phyloP scores from a whole-genome alignment of 1,284 basidiomycete species.

The Heterobasidion annosum region DNA sequence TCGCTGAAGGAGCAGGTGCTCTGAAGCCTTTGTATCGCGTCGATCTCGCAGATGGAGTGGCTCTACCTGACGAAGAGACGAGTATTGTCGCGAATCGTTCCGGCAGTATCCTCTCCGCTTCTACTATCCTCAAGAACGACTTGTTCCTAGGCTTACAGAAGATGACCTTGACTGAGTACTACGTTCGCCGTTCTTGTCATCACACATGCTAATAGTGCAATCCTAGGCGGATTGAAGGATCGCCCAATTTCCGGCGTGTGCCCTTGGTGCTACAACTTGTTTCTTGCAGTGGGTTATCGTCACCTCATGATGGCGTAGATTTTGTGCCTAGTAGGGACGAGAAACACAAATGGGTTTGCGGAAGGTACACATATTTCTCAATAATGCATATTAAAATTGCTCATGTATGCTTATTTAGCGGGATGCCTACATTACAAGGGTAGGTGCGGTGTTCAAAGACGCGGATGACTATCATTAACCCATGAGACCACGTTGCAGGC shows the following conservation, averaged over 20 bases:
- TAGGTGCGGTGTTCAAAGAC: constrained; percentile 23
- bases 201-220: background rate
- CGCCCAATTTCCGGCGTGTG: constrained; percentile 84
- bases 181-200: constrained; percentile 6
- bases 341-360: constrained; percentile 71
- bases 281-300: constrained; percentile 18
- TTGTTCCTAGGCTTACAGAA: constrained; percentile 95
- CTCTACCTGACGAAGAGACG: constrained; percentile 83
- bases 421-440: constrained; percentile 87
- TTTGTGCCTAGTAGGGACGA: constrained; percentile 26
- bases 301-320: constrained; percentile 23
- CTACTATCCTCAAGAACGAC: constrained; percentile 95
- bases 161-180: constrained; percentile 87
- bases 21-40: constrained; percentile 81
- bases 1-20: constrained; percentile 70
- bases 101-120: constrained; percentile 85
- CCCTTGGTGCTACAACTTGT: constrained; percentile 51
- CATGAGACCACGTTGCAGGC: constrained; percentile 28
- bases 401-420: constrained; percentile 30
- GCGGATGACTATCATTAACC: constrained; percentile 10
- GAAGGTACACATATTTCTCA: constrained; percentile 44
- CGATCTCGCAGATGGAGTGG: constrained; percentile 66
- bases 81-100: constrained; percentile 79
- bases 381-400: background rate
- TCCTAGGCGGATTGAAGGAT: constrained; percentile 79